Evolutionary conservation across 495 filamentous ascomycete genomes (phyloP), one percentile per base, ranked within the genome.

Genomic region (Penicillium salamii): DNA sequence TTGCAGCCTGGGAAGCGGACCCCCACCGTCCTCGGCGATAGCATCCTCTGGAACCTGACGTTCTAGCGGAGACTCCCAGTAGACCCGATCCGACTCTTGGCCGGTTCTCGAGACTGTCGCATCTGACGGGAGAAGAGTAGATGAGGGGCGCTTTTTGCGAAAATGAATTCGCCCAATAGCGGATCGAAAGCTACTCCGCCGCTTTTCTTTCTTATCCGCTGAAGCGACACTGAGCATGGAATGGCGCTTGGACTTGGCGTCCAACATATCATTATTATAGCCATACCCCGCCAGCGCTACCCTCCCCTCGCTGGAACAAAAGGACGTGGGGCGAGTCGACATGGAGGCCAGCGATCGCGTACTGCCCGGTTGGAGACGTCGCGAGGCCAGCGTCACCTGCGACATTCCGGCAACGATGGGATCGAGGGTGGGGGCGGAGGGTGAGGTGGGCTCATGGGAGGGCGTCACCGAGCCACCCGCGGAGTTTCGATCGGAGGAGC

Each of bases 301-400:
- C 12, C 53, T 63, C 20, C 66, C 69, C 29, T 74, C 70, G 38
- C 58, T 71, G 0, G 72, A 74, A 41, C 68, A 69, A 46, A 62
- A 72, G 2, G 72, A 76, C 3, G 72, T 73, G 1, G 71, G 72
- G 2, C 68, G 63, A 9, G 70, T 75, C 2, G 70, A 75, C 2
- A 67, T 53, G 15, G 71, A 73, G 19, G 67, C 67, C 38, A 72
- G 61, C 20, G 72, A 76, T 23, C 71, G 69, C 18, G 63, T 60
- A 53, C 72, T 76, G 8, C 66, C 63, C 12, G 64, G 50, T 41
- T 69, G 65, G 21, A 43, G 51, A 9, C 49, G 63, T 20, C 63
- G 59, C 13, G 72, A 72, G n/a, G 62, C 61, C 19, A 74, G 26
- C 34, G 68, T 69, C 26, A 69, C 63, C 13, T 72, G 63, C 34